Evolutionary conservation across 1,284 basidiomycete species (phyloP).

Genomic region (Ustilago esculenta): DNA sequence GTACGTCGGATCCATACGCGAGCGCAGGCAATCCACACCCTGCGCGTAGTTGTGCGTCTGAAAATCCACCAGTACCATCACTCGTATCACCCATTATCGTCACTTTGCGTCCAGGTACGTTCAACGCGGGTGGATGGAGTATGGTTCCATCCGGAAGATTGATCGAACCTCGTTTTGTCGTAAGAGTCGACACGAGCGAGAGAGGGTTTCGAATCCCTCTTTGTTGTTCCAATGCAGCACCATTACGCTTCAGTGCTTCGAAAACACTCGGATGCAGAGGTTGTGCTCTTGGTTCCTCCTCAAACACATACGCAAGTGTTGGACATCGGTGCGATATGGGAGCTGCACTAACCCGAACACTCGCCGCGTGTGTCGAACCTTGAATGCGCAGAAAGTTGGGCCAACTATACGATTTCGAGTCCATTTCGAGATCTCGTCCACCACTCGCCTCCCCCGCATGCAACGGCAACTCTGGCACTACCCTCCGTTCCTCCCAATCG

Average conservation of each 20-base stretch:
- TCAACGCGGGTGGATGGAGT: conserved; percentile 54
- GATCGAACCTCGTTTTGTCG: conserved; percentile 42
- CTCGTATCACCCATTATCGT: conserved; percentile 63
- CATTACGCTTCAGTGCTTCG: conserved; percentile 55
- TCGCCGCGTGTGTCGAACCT: conserved; percentile 17
- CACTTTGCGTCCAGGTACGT: conserved; percentile 59
- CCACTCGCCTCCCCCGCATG: conserved; percentile 54
- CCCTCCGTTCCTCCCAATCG: no score
- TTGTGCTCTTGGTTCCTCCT: conserved; percentile 47
- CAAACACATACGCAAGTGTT: conserved; percentile 60
- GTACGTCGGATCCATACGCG: conserved; percentile 51
- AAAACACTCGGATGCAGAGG: conserved; percentile 39
- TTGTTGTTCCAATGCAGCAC: conserved; percentile 40
- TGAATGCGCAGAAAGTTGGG: conserved; percentile 47
- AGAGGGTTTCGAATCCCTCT: conserved; percentile 60
- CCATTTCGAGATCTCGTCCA: conserved; percentile 55
- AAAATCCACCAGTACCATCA: conserved; percentile 57
- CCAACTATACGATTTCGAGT: conserved; percentile 53
- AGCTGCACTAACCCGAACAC: conserved; percentile 58
- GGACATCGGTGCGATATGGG: conserved; percentile 64
- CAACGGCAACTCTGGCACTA: conserved; percentile 53
- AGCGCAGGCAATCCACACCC: conserved; percentile 21
- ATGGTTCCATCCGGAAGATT: conserved; percentile 58
- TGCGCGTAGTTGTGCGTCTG: conserved; percentile 13
- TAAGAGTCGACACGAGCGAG: conserved; percentile 48